Evolutionary conservation across 768 basidiomycete genomes (phyloP), one percentile per base, ranked within the genome.

Genomic region (Harrya chromipes): DNA sequence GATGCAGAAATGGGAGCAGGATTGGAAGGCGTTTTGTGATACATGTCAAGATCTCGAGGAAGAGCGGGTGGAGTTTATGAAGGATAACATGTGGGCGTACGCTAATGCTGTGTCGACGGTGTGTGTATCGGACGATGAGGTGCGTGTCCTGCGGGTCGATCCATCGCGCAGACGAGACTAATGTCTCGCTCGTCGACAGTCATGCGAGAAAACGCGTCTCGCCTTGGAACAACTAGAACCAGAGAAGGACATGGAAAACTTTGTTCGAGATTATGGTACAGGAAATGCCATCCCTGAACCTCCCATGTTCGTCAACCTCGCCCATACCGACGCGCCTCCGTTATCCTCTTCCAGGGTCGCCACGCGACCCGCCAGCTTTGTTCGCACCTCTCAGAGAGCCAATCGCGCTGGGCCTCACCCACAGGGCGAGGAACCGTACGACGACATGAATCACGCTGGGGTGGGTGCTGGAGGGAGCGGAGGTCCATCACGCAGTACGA

Each of bases 41-140:
- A 82, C 81, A 38, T 91, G 91, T 54, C 97, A 99, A 69, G 97
- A 99, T 71, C 71, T 97, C 43, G 97, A 99, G 62, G 94, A 97
- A 59, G 86, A 94, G 50, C 81, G 97, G n/a, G 71, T 94, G 63
- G 91, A 94, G 52, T 91, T 95, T 65, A 84, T 88, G 74, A 97
- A 95, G 71, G 91, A 94, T 64, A 90, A 90, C 57, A 78, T 97
- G 69, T 99, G 97, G 95, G 81, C 83, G 7, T 97, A 91, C 66
- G 94, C 97, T 0, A 99, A 99, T 66, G 86, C 87, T 1, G 85
- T 97, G n/a, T 97, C 94, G 13, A 90, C 88, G 11, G 89, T 94
- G 13, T 97, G 97, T 59, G 94, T 99, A 16, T 74, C 84, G 11
- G 97, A 98, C 63, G 97, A 99, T 59, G 92, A 95, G 82, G 91